phyloP scores from a whole-genome alignment of 148 eudicot species.

The Rhododendron ovatum region DNA sequence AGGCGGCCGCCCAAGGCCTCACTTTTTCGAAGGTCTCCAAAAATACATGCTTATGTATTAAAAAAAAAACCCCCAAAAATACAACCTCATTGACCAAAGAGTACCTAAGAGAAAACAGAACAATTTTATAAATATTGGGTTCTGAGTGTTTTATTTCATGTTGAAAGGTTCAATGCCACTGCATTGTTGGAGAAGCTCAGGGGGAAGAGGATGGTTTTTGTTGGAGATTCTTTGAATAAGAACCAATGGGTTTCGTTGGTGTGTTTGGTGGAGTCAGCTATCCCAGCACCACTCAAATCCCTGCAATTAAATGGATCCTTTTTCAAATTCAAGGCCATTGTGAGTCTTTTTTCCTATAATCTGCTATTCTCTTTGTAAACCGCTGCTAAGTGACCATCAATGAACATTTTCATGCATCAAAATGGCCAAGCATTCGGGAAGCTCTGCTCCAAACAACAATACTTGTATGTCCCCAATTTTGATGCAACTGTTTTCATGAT shows the following conservation, averaged over 20 bases:
- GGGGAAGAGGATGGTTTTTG: constrained; percentile 71
- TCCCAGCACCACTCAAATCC: constrained; percentile 44
- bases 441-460: not conserved
- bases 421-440: not conserved
- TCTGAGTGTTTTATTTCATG: constrained; percentile 10
- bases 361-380: not conserved
- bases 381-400: not conserved
- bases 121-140: not conserved
- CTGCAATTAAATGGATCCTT: constrained; percentile 50
- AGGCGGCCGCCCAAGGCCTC: too few species aligned
- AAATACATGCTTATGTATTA: too few species aligned
- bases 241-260: constrained; percentile 92
- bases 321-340: constrained; percentile 56
- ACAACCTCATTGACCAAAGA: too few species aligned
- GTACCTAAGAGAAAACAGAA: not conserved
- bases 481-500: too few species aligned
- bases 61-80: too few species aligned
- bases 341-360: constrained; percentile 24
- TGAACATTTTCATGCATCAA: not conserved
- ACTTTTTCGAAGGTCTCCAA: too few species aligned
- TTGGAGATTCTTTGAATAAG: constrained; percentile 81
- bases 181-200: constrained; percentile 64
- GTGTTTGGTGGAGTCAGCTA: constrained; percentile 51
- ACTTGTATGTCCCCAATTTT: not conserved
- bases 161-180: constrained; percentile 72